Base-by-base conservation (phyloP, 139 green algal genomes). In the Nannochloris sp. region DNA sequence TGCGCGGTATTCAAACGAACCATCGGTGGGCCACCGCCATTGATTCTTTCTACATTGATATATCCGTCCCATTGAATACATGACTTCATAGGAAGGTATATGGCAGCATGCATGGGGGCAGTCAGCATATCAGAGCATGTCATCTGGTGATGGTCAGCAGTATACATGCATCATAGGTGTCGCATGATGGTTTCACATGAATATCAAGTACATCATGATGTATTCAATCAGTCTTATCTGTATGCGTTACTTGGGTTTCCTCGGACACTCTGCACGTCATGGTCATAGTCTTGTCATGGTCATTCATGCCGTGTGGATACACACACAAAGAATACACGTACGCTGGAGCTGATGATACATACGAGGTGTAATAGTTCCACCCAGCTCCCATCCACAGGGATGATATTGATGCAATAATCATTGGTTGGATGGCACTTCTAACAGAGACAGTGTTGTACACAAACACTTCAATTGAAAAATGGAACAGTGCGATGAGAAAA, bases 321-420 rank as follows among this genome's bases (percentile, higher is more conserved):
- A 30, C 20, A 9, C 4, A 5, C 29, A n/a, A 25, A 37, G 37
- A 12, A 23, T 48, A 59, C 2, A 43, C 62, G 29, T 68, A 68
- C 62, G 61, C 62, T 23, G 69, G 69, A 44, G 69, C 62, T 53
- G n/a, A 53, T 23, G 33, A 40, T 6, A 59, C 59, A 49, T 66
- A 64, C 9, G 20, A n/a, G 11, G 77, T 85, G 68, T 89, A 89
- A 57, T 89, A 89, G 45, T 87, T 89, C 80, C 77, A 88, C 0
- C 83, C 83, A 13, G 69, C 70, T 25, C 59, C 72, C 83, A 89
- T 89, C 83, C 83, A 89, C 5, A 87, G 61, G 2, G 65, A 65
- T 3, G 83, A 87, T 20, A 89, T 46, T 26, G 79, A 71, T 43
- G 87, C 86, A 36, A 94, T 67, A 6, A 89, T 67, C 56, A 91